phyloP scores from a whole-genome alignment of 2,329 filamentous ascomycete genomes.

The Cladophialophora bantiana region DNA sequence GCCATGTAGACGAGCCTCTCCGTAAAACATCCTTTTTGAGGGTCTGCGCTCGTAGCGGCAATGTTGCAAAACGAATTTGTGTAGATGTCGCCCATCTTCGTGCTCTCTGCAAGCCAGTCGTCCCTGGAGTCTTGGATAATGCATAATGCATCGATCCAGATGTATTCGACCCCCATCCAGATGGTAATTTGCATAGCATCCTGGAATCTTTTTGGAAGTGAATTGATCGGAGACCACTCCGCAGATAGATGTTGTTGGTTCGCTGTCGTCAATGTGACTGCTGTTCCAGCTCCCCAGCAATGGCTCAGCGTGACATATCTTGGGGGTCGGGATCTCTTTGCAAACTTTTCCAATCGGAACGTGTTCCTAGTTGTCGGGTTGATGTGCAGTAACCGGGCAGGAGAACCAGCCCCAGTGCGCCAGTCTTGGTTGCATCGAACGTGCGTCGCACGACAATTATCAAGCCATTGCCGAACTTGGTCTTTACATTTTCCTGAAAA shows the following conservation, averaged over 20 bases:
- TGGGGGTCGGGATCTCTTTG: not conserved
- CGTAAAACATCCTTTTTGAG: constrained; percentile 15
- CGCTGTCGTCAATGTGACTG: not conserved
- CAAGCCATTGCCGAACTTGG: constrained; percentile 5
- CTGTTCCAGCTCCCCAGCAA: constrained; percentile 10
- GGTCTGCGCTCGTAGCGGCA: constrained; percentile 29
- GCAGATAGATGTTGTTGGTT: not conserved
- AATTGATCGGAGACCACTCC: constrained; percentile 1
- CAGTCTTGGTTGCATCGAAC: constrained; percentile 6
- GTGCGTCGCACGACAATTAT: constrained; percentile 1
- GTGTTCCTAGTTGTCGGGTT: not conserved
- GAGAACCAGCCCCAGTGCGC: not conserved
- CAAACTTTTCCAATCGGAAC: not conserved
- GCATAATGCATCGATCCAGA: constrained; percentile 48
- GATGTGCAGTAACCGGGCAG: not conserved
- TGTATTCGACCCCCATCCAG: constrained; percentile 40
- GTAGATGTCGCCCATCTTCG: constrained; percentile 34
- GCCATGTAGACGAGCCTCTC: constrained; percentile 11
- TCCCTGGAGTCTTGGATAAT: constrained; percentile 43
- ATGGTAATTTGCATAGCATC: constrained; percentile 43
- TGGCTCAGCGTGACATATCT: constrained; percentile 10
- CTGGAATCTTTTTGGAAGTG: constrained; percentile 52
- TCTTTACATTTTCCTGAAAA: constrained; percentile 5
- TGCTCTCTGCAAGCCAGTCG: constrained; percentile 25
- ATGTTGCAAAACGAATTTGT: constrained; percentile 29